A percentile compares a stretch with the other conserved stretches of the same genome.
Evolutionary conservation across 371 early-diverging fungal genomes (phyloP).

Genomic region (Zancudomyces culisetae): DNA sequence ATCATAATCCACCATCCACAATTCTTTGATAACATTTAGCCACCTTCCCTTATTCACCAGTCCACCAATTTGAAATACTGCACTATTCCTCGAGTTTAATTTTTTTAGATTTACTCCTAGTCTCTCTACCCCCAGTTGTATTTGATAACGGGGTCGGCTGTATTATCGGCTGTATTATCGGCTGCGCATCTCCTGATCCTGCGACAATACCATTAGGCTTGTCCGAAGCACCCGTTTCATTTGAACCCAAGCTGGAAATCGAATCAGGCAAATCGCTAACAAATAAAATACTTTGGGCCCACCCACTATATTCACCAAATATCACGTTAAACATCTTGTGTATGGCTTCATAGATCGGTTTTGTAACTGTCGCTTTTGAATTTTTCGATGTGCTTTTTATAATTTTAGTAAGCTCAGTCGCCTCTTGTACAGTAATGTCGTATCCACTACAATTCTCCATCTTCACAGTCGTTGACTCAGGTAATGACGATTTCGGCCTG

Average conservation of each 20-base stretch:
- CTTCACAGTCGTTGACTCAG: too few species aligned
- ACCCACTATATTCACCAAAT: constrained; percentile 76
- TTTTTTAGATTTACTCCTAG: neutral
- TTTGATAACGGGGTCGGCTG: too few species aligned
- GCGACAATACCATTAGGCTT: neutral
- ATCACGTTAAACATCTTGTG: constrained; percentile 47
- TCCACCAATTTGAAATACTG: too few species aligned
- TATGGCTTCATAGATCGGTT: constrained; percentile 44
- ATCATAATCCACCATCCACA: too few species aligned
- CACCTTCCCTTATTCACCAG: too few species aligned
- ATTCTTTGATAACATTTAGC: too few species aligned
- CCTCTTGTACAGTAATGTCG: constrained; percentile 2
- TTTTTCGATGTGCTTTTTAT: constrained; percentile 34
- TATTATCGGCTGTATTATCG: too few species aligned
- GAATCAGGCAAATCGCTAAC: constrained; percentile 16
- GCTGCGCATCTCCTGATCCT: neutral
- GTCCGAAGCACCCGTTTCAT: neutral
- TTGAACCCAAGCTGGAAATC: too few species aligned
- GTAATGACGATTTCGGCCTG: too few species aligned
- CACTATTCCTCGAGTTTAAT: too few species aligned
- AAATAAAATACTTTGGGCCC: constrained; percentile 74
- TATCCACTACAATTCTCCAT: neutral
- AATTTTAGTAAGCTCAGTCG: constrained; percentile 4
- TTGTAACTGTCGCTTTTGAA: constrained; percentile 45
- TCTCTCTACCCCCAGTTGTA: neutral